These are phyloP conservation scores for Cryptosporidium tyzzeri DNA, from an alignment of 169 alveolate species.

Conservation along the genomic window DNA sequence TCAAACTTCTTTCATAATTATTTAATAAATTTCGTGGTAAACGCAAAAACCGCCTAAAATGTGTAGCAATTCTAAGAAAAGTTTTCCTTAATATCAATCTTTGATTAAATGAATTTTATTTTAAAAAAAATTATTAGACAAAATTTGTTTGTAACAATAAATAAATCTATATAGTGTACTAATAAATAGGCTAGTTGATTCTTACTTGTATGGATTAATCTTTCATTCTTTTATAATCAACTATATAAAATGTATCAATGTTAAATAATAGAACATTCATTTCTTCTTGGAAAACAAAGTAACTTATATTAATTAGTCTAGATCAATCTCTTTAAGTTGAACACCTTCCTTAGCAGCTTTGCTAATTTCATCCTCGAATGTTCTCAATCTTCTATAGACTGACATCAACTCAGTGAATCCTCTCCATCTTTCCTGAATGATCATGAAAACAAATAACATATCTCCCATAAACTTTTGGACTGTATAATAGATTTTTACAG, in stretches of 20 bases:
- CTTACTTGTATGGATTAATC: too few relatives aligned
- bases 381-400: slow-evolving; percentile 38
- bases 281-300: background rate
- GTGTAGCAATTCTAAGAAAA: background rate
- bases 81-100: too few relatives aligned
- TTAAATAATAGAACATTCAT: background rate
- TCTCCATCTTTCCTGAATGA: slow-evolving; percentile 73
- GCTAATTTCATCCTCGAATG: slow-evolving; percentile 24
- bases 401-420: slow-evolving; percentile 71
- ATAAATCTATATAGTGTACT: background rate
- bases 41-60: background rate
- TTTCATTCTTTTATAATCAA: too few relatives aligned
- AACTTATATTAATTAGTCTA: slow-evolving; percentile 20
- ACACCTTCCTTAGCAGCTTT: slow-evolving; percentile 8
- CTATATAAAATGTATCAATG: background rate
- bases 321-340: slow-evolving; percentile 25
- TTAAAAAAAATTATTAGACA: background rate
- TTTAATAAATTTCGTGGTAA: too few relatives aligned
- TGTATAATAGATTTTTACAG: slow-evolving; percentile 45
- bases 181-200: background rate
- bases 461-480: slow-evolving; percentile 23
- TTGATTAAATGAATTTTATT: too few relatives aligned
- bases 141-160: too few relatives aligned
- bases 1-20: background rate
- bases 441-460: slow-evolving; percentile 20